These are phyloP conservation scores for Diatrype stigma DNA, from an alignment of 2,329 filamentous ascomycete genomes.

Conservation along the genomic window DNA sequence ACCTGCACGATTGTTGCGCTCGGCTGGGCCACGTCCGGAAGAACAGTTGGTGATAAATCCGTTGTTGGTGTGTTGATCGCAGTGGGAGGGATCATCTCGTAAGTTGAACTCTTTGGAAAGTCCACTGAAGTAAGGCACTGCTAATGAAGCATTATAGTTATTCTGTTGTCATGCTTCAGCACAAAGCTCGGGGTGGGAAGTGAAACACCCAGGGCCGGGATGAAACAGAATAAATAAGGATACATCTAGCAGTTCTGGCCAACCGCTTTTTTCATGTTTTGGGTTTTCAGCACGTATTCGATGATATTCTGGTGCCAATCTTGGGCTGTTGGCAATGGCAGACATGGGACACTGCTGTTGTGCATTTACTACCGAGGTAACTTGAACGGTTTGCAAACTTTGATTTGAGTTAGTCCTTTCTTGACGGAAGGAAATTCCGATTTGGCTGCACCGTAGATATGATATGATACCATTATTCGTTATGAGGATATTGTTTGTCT, in stretches of 20 bases:
- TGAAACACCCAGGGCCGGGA: conserved; percentile 2
- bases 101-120: conserved; percentile 24
- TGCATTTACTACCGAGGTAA: too few relatives aligned
- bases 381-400: too few relatives aligned
- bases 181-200: conserved; percentile 28
- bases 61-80: conserved; percentile 52
- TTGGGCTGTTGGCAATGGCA: not conserved
- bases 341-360: too few relatives aligned
- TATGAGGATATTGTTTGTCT: too few relatives aligned
- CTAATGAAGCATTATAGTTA: conserved; percentile 32
- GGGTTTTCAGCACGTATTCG: too few relatives aligned
- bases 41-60: conserved; percentile 52
- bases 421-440: too few relatives aligned
- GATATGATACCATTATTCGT: too few relatives aligned
- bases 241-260: not conserved
- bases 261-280: too few relatives aligned
- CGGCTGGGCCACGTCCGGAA: conserved; percentile 54
- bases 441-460: too few relatives aligned
- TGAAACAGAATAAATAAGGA: not conserved
- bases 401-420: too few relatives aligned
- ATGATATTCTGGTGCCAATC: not conserved
- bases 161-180: conserved; percentile 43
- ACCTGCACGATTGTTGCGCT: conserved; percentile 62
- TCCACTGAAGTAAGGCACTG: not conserved
- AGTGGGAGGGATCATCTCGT: conserved; percentile 54